Evolutionary conservation across 2,329 filamentous ascomycete genomes (phyloP).

Genomic region (Hymenoscyphus fraxineus): DNA sequence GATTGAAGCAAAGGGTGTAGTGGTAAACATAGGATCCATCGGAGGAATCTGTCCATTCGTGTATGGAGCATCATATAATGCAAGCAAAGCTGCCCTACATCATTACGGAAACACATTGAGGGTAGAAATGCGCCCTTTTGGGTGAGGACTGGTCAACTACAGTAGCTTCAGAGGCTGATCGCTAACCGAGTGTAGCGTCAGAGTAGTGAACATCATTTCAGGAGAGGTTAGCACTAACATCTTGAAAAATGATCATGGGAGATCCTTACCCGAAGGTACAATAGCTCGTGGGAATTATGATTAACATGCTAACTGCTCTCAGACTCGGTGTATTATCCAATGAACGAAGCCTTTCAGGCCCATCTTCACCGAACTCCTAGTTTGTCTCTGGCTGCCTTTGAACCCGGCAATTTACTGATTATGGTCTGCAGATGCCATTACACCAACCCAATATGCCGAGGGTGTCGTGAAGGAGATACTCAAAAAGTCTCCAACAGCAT

Average conservation of each 20-base stretch:
- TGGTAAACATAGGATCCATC: slow-evolving; percentile 42
- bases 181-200: neutral
- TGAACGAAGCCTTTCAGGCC: neutral
- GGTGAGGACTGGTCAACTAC: neutral
- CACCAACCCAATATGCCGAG: neutral
- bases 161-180: neutral
- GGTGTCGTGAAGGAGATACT: neutral
- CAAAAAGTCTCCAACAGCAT: neutral
- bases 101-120: slow-evolving; percentile 11
- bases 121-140: slow-evolving; percentile 12
- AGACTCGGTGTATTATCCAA: neutral
- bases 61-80: slow-evolving; percentile 51
- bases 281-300: neutral
- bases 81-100: slow-evolving; percentile 17
- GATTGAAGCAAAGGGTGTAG: slow-evolving; percentile 35
- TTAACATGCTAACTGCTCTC: neutral
- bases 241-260: slow-evolving; percentile 1
- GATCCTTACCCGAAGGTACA: neutral
- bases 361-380: neutral
- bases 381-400: neutral
- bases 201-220: slow-evolving; percentile 5
- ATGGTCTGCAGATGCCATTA: neutral
- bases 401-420: neutral
- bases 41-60: slow-evolving; percentile 35
- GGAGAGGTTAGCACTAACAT: slow-evolving; percentile 4